These are phyloP conservation scores for Pichia sp. DNA, from an alignment of 1,139 yeast species.

Conservation along the genomic window DNA sequence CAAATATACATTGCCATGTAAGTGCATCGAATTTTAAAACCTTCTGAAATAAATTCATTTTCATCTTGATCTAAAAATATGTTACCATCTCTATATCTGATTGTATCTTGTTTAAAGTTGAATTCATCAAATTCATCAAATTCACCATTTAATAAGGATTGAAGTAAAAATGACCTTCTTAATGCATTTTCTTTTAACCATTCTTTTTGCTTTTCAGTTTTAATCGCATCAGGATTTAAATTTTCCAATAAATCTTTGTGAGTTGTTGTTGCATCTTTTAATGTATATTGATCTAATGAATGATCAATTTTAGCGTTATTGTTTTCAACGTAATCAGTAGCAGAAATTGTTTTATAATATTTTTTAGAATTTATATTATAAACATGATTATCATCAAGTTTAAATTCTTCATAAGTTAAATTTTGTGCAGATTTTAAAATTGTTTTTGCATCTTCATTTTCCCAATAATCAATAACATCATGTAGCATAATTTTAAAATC, in stretches of 20 bases:
- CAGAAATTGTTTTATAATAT: too few relatives aligned
- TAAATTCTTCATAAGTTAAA: slow-evolving; percentile 7
- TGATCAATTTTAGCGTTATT: not conserved
- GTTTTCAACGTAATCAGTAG: not conserved
- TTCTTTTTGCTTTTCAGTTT: slow-evolving; percentile 11
- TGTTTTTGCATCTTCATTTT: slow-evolving; percentile 7
- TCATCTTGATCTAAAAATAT: slow-evolving; percentile 24
- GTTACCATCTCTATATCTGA: slow-evolving; percentile 24
- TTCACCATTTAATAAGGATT: slow-evolving; percentile 18
- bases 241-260: slow-evolving; percentile 16
- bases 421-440: slow-evolving; percentile 7
- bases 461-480: slow-evolving; percentile 13
- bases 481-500: slow-evolving; percentile 1
- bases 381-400: not conserved
- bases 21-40: slow-evolving; percentile 6
- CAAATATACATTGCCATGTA: slow-evolving; percentile 8
- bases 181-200: slow-evolving; percentile 23
- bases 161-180: slow-evolving; percentile 21
- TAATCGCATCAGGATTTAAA: slow-evolving; percentile 10
- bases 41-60: slow-evolving; percentile 17
- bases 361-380: too few relatives aligned
- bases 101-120: slow-evolving; percentile 18
- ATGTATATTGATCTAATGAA: not conserved
- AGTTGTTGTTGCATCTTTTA: not conserved
- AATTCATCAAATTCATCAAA: slow-evolving; percentile 16